Evolutionary conservation across 768 basidiomycete species (phyloP), one percentile per base, ranked within the genome.

Genomic region (Russula griseocarnosa): DNA sequence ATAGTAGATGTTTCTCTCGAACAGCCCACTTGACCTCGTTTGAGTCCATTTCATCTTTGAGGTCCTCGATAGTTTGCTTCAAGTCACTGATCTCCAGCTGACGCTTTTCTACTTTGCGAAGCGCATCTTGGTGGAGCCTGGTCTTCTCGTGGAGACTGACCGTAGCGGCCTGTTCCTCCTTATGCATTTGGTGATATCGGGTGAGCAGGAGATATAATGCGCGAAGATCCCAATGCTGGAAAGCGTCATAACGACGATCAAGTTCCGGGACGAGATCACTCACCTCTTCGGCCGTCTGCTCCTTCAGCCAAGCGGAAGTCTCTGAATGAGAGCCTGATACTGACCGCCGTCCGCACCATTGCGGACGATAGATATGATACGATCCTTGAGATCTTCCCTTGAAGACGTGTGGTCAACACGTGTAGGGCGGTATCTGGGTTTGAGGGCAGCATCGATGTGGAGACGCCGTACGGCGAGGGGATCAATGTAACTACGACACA

Each of bases 131-230:
- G 28, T 63, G 63, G 51, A 60, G 57, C 46, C 14, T 67, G 38
- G 66, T 67, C 36, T 54, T 60, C 38, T 67, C 65, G 5, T 58
- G 67, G 9, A 67, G 58, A 34, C 16, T 53, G 22, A 67, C 63
- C 18, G 60, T 60, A 5, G 68, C 68, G 16, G 62, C 50, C 42
- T 67, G 66, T 44, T 69, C 62, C 14, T 69, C 68, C 50, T 69
- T 69, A 54, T 67, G 61, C 68, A 67, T 67, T 57, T 66, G 55
- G 18, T 69, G 66, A 52, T 69, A 69, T 49, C 61, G 66, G 32
- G 60, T 51, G 40, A 69, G 58, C 28, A 69, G 62, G 30, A 69
- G 50, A 59, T 69, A 69, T 36, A 67, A 60, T 9, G 66, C 68
- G 3, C 68, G 62, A 24, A 69, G 62, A 47, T 69, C 68, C 68